Percentiles rank a stretch among this genome's conserved stretches.
phyloP scores from a whole-genome alignment of 257 asterid genomes.

The Rhazya stricta region DNA sequence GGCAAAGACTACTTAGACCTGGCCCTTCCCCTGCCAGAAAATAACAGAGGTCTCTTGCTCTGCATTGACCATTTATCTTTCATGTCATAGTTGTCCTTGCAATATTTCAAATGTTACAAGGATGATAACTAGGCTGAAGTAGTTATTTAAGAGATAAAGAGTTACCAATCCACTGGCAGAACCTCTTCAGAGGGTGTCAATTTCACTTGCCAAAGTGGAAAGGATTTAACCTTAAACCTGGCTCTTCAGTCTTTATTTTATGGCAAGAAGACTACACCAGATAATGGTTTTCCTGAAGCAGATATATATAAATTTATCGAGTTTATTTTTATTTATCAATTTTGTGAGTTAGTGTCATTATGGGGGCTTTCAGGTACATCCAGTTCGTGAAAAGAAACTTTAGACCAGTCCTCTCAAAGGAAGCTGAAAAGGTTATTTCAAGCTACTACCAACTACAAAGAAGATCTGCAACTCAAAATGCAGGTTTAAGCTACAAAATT shows the following conservation, averaged over 20 bases:
- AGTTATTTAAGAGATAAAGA: not conserved
- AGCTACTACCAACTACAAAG: slow-evolving; percentile 97
- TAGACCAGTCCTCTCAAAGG: slow-evolving; percentile 87
- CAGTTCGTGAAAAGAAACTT: slow-evolving; percentile 72
- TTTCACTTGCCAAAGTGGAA: not conserved
- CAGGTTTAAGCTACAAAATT: slow-evolving; percentile 45
- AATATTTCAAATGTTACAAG: not conserved
- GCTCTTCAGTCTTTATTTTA: not conserved
- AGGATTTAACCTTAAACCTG: not conserved
- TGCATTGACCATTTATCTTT: not conserved
- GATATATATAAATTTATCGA: not conserved
- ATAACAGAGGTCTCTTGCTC: not conserved
- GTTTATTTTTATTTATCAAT: slow-evolving; percentile 12
- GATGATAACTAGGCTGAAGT: not conserved
- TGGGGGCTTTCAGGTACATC: slow-evolving; percentile 56
- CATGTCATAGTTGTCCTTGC: not conserved
- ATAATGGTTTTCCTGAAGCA: not conserved
- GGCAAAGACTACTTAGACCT: not conserved
- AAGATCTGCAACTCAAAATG: slow-evolving; percentile 92
- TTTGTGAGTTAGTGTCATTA: not conserved
- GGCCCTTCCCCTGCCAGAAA: not conserved
- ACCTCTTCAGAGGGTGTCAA: no score
- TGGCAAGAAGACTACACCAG: not conserved
- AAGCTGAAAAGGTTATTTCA: slow-evolving; percentile 87
- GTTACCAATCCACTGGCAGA: not conserved